Percentiles rank a stretch among this genome's conserved stretches.
phyloP scores from a whole-genome alignment of 176 grass and related monocot genomes.

The Poa pratensis region DNA sequence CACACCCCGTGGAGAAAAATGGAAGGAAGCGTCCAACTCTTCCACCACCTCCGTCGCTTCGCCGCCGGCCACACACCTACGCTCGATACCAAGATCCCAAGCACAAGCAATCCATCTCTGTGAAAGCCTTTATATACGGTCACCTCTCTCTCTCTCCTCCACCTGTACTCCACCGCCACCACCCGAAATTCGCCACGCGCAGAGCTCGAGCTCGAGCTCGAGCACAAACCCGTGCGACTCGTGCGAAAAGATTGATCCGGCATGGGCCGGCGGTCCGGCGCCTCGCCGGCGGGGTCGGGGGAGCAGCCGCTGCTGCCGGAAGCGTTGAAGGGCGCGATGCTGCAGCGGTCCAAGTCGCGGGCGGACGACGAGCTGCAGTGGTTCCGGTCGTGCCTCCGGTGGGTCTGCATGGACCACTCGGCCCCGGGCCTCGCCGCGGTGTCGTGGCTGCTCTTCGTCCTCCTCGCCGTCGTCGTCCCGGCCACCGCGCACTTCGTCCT shows the following conservation, averaged over 20 bases:
- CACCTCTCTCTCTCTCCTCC: slow-evolving; percentile 10
- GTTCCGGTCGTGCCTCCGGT: slow-evolving; percentile 71
- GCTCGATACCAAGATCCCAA: slow-evolving; percentile 1
- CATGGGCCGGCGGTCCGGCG: slow-evolving; percentile 37
- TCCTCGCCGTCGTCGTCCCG: slow-evolving; percentile 52
- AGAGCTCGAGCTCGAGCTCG: too few relatives aligned
- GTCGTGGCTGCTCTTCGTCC: slow-evolving; percentile 65
- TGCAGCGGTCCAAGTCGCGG: slow-evolving; percentile 34
- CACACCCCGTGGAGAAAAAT: not conserved
- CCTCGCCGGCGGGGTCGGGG: not conserved
- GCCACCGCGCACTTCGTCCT: slow-evolving; percentile 66
- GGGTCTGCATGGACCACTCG: slow-evolving; percentile 93
- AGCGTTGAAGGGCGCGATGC: slow-evolving; percentile 11
- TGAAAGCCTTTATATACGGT: slow-evolving; percentile 18
- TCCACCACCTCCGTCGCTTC: slow-evolving; percentile 19
- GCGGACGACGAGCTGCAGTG: slow-evolving; percentile 75
- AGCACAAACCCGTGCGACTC: not conserved
- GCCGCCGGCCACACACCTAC: slow-evolving; percentile 15
- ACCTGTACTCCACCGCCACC: slow-evolving; percentile 28
- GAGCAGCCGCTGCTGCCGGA: slow-evolving; percentile 50
- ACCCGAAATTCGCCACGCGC: not conserved
- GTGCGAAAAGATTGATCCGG: not conserved
- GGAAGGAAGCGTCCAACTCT: not conserved
- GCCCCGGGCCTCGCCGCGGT: slow-evolving; percentile 24
- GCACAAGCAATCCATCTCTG: slow-evolving; percentile 23